Conservation (phyloP, 1,284 basidiomycete genomes). For the Ceratobasidium papillatum region DNA sequence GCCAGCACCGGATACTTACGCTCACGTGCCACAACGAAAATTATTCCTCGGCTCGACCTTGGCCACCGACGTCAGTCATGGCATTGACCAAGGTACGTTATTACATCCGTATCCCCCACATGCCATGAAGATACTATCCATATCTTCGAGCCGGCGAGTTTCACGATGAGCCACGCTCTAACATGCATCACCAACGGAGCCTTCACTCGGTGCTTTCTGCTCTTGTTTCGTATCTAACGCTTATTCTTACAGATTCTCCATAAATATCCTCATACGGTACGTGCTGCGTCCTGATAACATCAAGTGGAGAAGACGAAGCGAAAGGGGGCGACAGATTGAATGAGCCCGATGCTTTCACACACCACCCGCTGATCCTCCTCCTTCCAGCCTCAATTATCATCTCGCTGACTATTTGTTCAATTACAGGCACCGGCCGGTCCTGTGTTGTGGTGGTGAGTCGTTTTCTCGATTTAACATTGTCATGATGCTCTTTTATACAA, state of each 20-base stretch:
- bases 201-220: conserved; percentile 38
- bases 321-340: conserved; percentile 54
- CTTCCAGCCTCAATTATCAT: conserved; percentile 34
- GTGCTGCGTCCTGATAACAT: background rate
- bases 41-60: background rate
- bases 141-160: conserved; percentile 72
- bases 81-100: no score
- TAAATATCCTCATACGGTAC: background rate
- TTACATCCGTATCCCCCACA: background rate
- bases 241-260: conserved; percentile 30
- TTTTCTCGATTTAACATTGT: conserved; percentile 44
- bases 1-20: background rate
- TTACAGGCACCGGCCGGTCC: background rate
- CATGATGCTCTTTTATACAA: conserved; percentile 62
- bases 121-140: conserved; percentile 69
- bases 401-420: background rate
- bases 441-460: background rate
- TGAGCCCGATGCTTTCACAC: conserved; percentile 53
- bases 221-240: conserved; percentile 42
- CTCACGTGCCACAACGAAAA: conserved; percentile 8
- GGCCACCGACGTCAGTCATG: no score
- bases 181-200: conserved; percentile 86
- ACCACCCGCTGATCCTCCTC: conserved; percentile 56
- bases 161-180: conserved; percentile 71
- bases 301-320: conserved; percentile 51